Base-by-base conservation (phyloP, 2,329 filamentous ascomycete genomes). In the Penicillium sp. region DNA sequence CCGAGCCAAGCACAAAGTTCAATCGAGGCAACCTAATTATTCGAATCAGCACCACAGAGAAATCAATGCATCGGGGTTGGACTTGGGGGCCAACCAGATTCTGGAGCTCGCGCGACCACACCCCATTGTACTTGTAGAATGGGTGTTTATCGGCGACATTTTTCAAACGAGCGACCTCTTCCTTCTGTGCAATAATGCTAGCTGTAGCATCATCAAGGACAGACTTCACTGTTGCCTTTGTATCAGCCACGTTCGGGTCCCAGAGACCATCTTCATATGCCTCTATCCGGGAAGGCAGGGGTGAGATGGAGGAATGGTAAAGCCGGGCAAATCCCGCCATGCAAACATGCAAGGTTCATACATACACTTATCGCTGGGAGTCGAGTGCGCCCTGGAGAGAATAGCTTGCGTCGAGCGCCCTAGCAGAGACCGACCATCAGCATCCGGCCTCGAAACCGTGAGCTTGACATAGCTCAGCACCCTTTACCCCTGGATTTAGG, bases 121-220 rank as follows among this genome's bases (percentile, higher is more conserved):
- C 84, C 50, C 80, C 78, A 74, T 97, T 97, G 78, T 95, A 97
- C 82, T 96, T 97, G 85, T 97, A 99, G 80, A 97, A 99, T 0
- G 94, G 93, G 66, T 95, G 88, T 69, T 89, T 82, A 21, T 91
- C 92, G 2, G 92, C 91, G 48, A 90, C 83, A 48, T 80, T 75
- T 55, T 84, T 83, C 37, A 99, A 83, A 60, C 87, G 84, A 51
- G 78, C 75, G 39, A 97, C 82, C 37, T 87, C 88, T 41, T 84
- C 78, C 49, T 89, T 82, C 70, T 96, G 85, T 29, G 88, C 83
- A 57, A 83, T 78, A 68, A 97, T 89, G 51, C 84, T 83, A 54
- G 78, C 75, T 54, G 91, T 83, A 1, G 90, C 86, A 60, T 89
- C 83, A 9, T 81, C 77, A 36, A 96, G 80, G 27, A 97, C 79